A percentile compares a stretch with the other conserved stretches of the same genome.
phyloP scores from a whole-genome alignment of 169 alveolate genomes.

The Plasmodium reichenowi region DNA sequence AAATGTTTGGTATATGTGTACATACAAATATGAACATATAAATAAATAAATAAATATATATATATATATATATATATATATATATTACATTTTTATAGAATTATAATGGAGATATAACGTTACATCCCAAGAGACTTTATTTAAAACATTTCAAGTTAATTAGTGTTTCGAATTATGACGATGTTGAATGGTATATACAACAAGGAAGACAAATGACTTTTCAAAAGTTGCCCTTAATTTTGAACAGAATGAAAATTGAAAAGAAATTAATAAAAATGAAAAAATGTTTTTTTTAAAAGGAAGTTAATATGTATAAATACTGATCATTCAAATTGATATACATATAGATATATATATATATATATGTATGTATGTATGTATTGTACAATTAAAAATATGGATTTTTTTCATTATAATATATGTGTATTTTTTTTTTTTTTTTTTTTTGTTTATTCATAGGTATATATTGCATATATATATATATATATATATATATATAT shows the following conservation, averaged over 20 bases:
- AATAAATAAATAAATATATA: not conserved
- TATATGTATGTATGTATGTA: too few relatives aligned
- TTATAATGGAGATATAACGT: slow-evolving; percentile 82
- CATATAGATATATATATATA: too few relatives aligned
- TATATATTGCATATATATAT: too few relatives aligned
- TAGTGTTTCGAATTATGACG: slow-evolving; percentile 78
- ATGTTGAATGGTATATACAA: slow-evolving; percentile 78
- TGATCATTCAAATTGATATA: too few relatives aligned
- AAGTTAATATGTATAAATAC: too few relatives aligned
- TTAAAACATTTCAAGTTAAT: slow-evolving; percentile 72
- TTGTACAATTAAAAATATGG: too few relatives aligned
- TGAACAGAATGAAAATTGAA: slow-evolving; percentile 76
- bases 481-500: too few relatives aligned
- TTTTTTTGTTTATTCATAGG: too few relatives aligned
- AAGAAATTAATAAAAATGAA: slow-evolving; percentile 57
- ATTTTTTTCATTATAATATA: too few relatives aligned
- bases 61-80: not conserved
- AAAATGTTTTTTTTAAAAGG: slow-evolving; percentile 33
- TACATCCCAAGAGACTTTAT: slow-evolving; percentile 77
- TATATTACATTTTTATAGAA: slow-evolving; percentile 41
- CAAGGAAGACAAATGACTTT: slow-evolving; percentile 76
- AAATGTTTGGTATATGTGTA: not conserved
- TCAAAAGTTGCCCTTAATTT: slow-evolving; percentile 69
- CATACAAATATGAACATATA: not conserved
- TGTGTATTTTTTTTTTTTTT: too few relatives aligned